Percentiles rank a stretch among this genome's conserved stretches.
Conservation (phyloP, 192 early-diverging fungal genomes). For the Coemansia asiatica region DNA sequence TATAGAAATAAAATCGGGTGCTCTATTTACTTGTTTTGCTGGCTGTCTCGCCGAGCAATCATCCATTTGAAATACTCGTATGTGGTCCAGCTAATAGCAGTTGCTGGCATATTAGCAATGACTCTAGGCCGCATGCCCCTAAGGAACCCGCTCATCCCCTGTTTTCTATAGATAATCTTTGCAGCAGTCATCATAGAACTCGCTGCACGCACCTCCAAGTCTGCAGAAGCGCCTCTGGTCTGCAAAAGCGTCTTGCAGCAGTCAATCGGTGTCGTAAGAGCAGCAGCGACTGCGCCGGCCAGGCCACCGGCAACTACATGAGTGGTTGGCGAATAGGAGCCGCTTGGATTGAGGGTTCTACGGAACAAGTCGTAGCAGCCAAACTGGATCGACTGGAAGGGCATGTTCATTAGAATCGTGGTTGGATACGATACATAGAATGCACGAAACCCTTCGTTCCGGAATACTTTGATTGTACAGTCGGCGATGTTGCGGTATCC, state of each 20-base stretch:
- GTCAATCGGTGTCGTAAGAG: conserved; percentile 91
- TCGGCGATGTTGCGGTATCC: conserved; percentile 68
- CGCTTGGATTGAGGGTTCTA: conserved; percentile 76
- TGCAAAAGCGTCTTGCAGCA: conserved; percentile 95
- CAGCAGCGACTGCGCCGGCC: conserved; percentile 85
- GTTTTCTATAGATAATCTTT: conserved; percentile 70
- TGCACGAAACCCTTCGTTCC: conserved; percentile 75
- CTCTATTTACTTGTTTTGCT: not conserved
- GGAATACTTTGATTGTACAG: conserved; percentile 68
- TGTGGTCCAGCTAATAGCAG: conserved; percentile 94
- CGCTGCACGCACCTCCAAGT: conserved; percentile 68
- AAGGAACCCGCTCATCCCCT: conserved; percentile 78
- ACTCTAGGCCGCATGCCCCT: conserved; percentile 80
- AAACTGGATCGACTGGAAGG: conserved; percentile 94
- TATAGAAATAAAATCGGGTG: too few relatives aligned
- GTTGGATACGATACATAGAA: conserved; percentile 96
- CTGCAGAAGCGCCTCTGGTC: conserved; percentile 77
- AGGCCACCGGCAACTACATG: conserved; percentile 85
- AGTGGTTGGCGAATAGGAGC: conserved; percentile 80
- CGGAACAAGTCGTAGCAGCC: conserved; percentile 88
- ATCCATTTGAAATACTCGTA: conserved; percentile 85
- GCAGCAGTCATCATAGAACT: conserved; percentile 70
- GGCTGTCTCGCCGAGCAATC: conserved; percentile 48
- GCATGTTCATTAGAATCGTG: conserved; percentile 90
- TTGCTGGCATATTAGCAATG: conserved; percentile 87